These are phyloP conservation scores for Quercus phellos DNA, from an alignment of 331 rosid species.

Conservation along the genomic window DNA sequence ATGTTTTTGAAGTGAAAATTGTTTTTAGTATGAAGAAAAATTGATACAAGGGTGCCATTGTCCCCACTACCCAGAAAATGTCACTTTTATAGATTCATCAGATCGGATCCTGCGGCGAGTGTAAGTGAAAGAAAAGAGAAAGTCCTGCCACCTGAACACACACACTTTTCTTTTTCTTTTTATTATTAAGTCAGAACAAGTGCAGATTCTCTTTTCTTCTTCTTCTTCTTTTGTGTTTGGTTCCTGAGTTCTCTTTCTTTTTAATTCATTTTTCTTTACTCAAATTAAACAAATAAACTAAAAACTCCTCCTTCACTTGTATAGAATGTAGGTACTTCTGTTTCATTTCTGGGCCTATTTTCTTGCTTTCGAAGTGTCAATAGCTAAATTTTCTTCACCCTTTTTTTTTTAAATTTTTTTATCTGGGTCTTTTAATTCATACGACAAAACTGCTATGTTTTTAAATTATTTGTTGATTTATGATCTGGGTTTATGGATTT, in stretches of 20 bases:
- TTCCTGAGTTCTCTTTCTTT: constrained; percentile 23
- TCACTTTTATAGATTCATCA: constrained; percentile 24
- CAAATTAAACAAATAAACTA: not conserved
- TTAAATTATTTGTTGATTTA: not conserved
- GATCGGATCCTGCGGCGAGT: constrained; percentile 31
- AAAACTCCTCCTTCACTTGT: not conserved
- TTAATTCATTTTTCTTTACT: constrained; percentile 1
- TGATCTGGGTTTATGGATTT: too few species aligned
- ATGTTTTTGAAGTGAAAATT: too few species aligned
- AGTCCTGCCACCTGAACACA: not conserved
- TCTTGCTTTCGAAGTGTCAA: not conserved
- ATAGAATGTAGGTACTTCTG: constrained; percentile 4
- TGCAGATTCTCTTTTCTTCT: constrained; percentile 25
- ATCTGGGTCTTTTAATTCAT: not conserved
- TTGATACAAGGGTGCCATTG: too few species aligned
- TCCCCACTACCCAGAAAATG: not conserved
- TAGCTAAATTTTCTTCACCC: not conserved
- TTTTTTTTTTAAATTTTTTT: not conserved
- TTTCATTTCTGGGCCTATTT: not conserved
- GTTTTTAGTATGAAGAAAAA: too few species aligned
- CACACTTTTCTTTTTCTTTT: not conserved
- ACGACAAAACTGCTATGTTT: constrained; percentile 2
- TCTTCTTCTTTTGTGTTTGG: not conserved
- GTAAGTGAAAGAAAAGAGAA: constrained; percentile 11
- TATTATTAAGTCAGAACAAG: not conserved